Evolutionary conservation across 306 rosid genomes (phyloP), one percentile per base, ranked within the genome.

Genomic region (Sicyos baderoa): DNA sequence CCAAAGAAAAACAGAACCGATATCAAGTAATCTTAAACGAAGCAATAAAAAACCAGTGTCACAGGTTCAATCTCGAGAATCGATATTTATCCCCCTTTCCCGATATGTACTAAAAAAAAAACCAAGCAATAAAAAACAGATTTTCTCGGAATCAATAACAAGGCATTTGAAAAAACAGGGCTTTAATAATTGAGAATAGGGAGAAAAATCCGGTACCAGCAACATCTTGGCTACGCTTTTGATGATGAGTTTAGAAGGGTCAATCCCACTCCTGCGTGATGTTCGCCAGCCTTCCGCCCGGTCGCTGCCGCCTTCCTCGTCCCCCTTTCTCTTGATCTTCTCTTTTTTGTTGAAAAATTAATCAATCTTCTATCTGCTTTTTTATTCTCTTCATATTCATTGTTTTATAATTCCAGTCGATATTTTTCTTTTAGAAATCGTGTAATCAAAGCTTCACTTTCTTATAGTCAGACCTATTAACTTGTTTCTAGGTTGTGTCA

Each of bases 201-300:
- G 42, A 7, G 18, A 13, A 10, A n/a, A 44, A 18, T n/a, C 45
- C 2, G 21, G 4, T 81, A 93, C 99, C 97, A 7, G 96, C 99
- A 60, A 90, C 99, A 71, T 93, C 99, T 60, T 57, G 85, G 51
- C 99, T 73, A 93, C 90, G 40, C 82, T 27, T 71, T 90, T 93
- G 89, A 93, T 81, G 35, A 85, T 57, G 54, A 93, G 97, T 55
- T 93, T 93, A 0, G 96, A 85, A 63, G 99, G 90, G 74, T 93
- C 97, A 78, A 93, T 93, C 99, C 99, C 99, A 93, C 44, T 93
- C 99, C 72, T 88, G 89, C 78, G 90, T 85, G 6, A 78, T 78
- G 42, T 74, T 17, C 11, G 76, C 73, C 32, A 85, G 69, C 82
- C 86, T 82, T n/a, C 77, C 78, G 60, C 51, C 70, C 10, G 50